Evolutionary conservation across 139 green algal genomes (phyloP).

Genomic region (Micractinium sp.): DNA sequence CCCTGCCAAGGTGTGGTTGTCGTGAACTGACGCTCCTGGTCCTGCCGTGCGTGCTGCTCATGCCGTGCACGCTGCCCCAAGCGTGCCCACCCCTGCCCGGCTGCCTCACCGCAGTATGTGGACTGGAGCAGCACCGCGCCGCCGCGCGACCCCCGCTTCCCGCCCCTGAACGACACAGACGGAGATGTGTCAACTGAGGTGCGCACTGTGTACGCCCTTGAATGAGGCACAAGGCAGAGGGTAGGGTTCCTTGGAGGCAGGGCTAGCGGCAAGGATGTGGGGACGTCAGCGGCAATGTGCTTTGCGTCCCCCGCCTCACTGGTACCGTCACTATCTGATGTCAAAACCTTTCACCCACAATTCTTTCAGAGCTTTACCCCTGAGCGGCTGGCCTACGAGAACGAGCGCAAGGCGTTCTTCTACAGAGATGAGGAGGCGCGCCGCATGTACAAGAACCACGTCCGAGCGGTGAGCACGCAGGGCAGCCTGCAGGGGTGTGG

Average conservation of each 20-base stretch:
- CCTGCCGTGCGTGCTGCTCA: not conserved
- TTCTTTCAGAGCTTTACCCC: not conserved
- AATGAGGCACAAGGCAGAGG: too few relatives aligned
- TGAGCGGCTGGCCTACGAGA: conserved; percentile 53
- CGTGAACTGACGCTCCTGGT: too few relatives aligned
- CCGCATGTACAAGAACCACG: conserved; percentile 73
- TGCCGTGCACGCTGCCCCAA: not conserved
- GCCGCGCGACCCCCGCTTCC: conserved; percentile 22
- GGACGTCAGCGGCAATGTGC: too few relatives aligned
- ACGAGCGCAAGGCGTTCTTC: conserved; percentile 63
- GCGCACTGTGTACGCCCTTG: too few relatives aligned
- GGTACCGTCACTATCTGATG: too few relatives aligned
- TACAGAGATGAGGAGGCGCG: conserved; percentile 62
- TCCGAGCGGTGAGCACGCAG: conserved; percentile 24
- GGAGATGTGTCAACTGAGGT: conserved; percentile 47
- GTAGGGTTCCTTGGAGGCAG: too few relatives aligned
- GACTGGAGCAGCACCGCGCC: conserved; percentile 67
- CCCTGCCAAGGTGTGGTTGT: too few relatives aligned
- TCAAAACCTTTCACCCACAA: not conserved
- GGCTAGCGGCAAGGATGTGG: too few relatives aligned
- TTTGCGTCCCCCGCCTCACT: too few relatives aligned
- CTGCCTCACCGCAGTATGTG: conserved; percentile 59
- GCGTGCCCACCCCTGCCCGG: not conserved
- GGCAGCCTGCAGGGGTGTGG: not conserved
- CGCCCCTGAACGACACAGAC: conserved; percentile 25